Evolutionary conservation across 495 filamentous ascomycete genomes (phyloP), one percentile per base, ranked within the genome.

Genomic region (Delitschia confertaspora): DNA sequence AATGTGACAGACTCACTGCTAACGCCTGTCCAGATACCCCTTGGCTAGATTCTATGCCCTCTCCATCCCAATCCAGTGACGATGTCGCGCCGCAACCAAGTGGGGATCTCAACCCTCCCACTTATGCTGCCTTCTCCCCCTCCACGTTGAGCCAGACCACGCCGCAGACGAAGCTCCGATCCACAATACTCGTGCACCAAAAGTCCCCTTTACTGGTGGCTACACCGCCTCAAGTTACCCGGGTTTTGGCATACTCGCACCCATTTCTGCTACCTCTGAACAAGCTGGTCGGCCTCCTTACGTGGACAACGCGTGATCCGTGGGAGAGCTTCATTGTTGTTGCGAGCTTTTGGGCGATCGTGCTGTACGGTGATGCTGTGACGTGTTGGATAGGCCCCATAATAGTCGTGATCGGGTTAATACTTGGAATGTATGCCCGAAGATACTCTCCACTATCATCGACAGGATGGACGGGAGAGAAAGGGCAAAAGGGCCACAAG

Each of bases 241-340:
- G 88, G 33, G 86, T 88, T 0, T 72, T 99, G 38, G 88, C 87
- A 44, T 93, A 95, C 58, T 93, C 86, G 17, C 87, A 95, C 62
- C 87, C 89, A 1, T 96, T 95, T 58, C 67, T 99, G 11, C 65
- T 89, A 21, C 85, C 86, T 14, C 68, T 93, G 29, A 95, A 95
- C 55, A 82, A 79, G 51, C 51, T 91, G 8, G 78, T 75, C 11
- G 89, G 88, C 0, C 68, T 99, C 36, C 51, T 96, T 29, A 93
- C 83, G 65, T 99, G 91, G 91, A 91, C 85, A 13, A 88, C 80
- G 7, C 81, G 74, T 21, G 91, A 99, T 53, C 79, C 88, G 2
- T 96, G 88, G 88, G 86, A 95, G 66, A 93, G 86, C 69, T 99
- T 99, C 63, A 68, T 99, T 34, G 60, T 96, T 21, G 69, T 99